Evolutionary conservation across 169 alveolate species (phyloP).

Genomic region (Plasmodium chabaudi): DNA sequence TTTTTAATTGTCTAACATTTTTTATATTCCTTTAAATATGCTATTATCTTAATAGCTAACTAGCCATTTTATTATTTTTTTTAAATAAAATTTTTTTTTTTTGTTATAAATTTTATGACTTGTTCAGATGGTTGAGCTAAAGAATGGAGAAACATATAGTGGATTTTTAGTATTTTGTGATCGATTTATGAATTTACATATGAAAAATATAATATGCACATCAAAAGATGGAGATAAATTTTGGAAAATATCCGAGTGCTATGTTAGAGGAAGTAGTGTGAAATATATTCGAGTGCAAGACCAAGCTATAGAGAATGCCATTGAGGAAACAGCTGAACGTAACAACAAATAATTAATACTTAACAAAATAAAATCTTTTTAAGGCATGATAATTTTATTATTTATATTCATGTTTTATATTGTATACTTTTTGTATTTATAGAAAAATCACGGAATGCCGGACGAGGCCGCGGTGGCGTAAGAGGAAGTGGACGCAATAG

Average conservation of each 20-base stretch:
- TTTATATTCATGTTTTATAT: conserved; percentile 2
- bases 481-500: too few species aligned
- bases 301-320: conserved; percentile 85
- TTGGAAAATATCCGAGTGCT: conserved; percentile 88
- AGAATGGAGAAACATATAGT: conserved; percentile 90
- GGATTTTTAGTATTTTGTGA: conserved; percentile 88
- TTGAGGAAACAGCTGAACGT: conserved; percentile 85
- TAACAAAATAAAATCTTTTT: conserved; percentile 5
- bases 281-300: conserved; percentile 88
- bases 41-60: not conserved
- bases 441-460: conserved; percentile 52
- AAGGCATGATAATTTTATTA: not conserved
- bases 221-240: conserved; percentile 88
- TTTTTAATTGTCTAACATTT: not conserved
- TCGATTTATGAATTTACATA: conserved; percentile 88
- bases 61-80: not conserved
- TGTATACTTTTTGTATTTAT: conserved; percentile 2
- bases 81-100: conserved; percentile 4
- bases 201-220: conserved; percentile 88
- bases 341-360: conserved; percentile 15
- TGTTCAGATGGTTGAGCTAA: conserved; percentile 87
- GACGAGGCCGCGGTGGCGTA: conserved; percentile 39
- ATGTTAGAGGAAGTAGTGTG: conserved; percentile 88
- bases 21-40: not conserved
- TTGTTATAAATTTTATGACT: not conserved